phyloP scores from a whole-genome alignment of 768 basidiomycete genomes.

The Pulveroboletus sp. region DNA sequence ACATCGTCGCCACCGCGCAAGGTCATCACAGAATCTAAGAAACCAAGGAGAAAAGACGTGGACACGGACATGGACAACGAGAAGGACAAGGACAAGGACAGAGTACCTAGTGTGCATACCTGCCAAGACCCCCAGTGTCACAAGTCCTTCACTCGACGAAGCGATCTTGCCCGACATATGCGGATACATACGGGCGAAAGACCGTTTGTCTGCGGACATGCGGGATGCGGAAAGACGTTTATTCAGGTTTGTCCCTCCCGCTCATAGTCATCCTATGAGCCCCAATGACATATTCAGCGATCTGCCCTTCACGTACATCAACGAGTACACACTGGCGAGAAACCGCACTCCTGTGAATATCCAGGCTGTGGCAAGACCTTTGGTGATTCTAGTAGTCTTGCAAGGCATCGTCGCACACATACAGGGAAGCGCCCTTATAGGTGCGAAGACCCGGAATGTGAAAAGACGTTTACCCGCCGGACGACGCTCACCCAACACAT shows the following conservation, averaged over 20 bases:
- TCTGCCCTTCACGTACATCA: constrained; percentile 86
- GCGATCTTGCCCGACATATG: constrained; percentile 80
- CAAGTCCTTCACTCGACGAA: constrained; percentile 78
- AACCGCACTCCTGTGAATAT: constrained; percentile 88
- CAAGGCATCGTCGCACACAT: constrained; percentile 86
- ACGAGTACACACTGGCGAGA: constrained; percentile 90
- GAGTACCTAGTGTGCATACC: constrained; percentile 46
- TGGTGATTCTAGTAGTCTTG: constrained; percentile 87
- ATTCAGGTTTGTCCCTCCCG: constrained; percentile 61
- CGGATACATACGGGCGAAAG: constrained; percentile 90
- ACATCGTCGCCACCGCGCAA: constrained; percentile 40
- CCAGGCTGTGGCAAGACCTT: constrained; percentile 85
- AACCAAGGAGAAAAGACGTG: constrained; percentile 25
- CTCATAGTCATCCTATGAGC: not conserved
- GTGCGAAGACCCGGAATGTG: constrained; percentile 76
- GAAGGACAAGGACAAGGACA: constrained; percentile 39
- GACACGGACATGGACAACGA: constrained; percentile 28
- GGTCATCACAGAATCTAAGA: constrained; percentile 20
- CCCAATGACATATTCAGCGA: constrained; percentile 45
- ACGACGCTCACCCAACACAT: constrained; percentile 84
- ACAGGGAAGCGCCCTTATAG: constrained; percentile 84
- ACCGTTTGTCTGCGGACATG: constrained; percentile 69
- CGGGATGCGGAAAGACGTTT: constrained; percentile 83
- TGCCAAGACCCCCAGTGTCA: constrained; percentile 71
- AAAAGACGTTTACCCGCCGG: constrained; percentile 83